A percentile compares a stretch with the other conserved stretches of the same genome.
These are phyloP conservation scores for Xylaria scruposa DNA, from an alignment of 495 filamentous ascomycete species.

Conservation along the genomic window DNA sequence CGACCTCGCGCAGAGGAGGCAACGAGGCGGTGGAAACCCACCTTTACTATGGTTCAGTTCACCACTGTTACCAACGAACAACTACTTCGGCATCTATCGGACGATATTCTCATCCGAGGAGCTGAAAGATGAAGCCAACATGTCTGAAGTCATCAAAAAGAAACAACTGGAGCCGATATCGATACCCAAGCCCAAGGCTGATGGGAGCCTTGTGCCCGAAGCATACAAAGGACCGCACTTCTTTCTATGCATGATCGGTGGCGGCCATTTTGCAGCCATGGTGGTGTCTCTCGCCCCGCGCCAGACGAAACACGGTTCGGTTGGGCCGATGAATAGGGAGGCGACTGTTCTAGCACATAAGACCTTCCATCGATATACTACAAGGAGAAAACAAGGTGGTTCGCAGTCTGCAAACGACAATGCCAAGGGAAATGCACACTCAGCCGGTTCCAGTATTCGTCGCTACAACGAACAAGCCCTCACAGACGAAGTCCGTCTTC, in stretches of 20 bases:
- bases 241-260: conserved; percentile 98
- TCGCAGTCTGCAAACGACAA: conserved; percentile 91
- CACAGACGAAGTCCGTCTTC: conserved; percentile 77
- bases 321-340: conserved; percentile 75
- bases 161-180: conserved; percentile 77
- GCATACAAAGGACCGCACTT: conserved; percentile 74
- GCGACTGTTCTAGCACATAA: conserved; percentile 91
- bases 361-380: conserved; percentile 97
- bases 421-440: conserved; percentile 90
- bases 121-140: conserved; percentile 64
- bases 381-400: conserved; percentile 92
- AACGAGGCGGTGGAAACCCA: conserved; percentile 64
- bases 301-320: conserved; percentile 65
- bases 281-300: conserved; percentile 86
- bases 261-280: conserved; percentile 97
- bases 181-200: conserved; percentile 54
- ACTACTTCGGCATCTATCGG: conserved; percentile 83
- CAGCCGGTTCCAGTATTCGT: conserved; percentile 86
- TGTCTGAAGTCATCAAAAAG: conserved; percentile 69
- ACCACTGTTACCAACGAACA: conserved; percentile 74
- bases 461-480: conserved; percentile 93
- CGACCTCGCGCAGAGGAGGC: conserved; percentile 54
- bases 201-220: conserved; percentile 56
- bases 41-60: conserved; percentile 89
- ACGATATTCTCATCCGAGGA: conserved; percentile 79